These are phyloP conservation scores for Zizania latifolia DNA, from an alignment of 176 grass and related monocot genomes.

Conservation along the genomic window DNA sequence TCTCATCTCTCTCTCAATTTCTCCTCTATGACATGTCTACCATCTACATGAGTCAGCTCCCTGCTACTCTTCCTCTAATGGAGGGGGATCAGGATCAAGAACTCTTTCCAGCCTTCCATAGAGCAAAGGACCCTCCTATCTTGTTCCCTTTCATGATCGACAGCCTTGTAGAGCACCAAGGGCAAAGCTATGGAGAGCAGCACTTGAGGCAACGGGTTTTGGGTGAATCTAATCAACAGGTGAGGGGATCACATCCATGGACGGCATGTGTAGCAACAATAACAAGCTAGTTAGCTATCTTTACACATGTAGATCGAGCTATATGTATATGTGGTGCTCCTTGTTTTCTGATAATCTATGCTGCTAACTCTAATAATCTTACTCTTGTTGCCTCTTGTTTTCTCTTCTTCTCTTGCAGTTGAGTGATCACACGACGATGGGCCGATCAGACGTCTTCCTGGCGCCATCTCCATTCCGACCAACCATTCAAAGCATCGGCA, in stretches of 20 bases:
- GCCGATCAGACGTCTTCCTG: conserved; percentile 35
- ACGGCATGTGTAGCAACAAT: background rate
- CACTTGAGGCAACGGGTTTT: conserved; percentile 30
- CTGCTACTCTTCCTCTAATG: conserved; percentile 56
- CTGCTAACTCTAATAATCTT: background rate
- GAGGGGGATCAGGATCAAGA: conserved; percentile 67
- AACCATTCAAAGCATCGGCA: conserved; percentile 46
- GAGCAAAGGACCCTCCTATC: conserved; percentile 47
- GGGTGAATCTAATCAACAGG: conserved; percentile 38
- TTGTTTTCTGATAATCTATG: background rate
- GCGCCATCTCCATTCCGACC: conserved; percentile 1
- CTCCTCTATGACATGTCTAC: conserved; percentile 34
- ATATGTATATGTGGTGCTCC: too few species aligned
- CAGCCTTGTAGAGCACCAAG: conserved; percentile 34
- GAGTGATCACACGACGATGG: conserved; percentile 40
- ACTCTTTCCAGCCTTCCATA: conserved; percentile 46
- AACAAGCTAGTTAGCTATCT: background rate
- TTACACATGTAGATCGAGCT: background rate
- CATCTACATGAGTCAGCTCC: conserved; percentile 71
- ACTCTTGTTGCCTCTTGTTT: background rate
- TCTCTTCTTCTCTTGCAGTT: conserved; percentile 40
- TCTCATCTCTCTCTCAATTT: conserved; percentile 17
- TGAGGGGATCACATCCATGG: conserved; percentile 24
- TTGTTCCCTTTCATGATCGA: conserved; percentile 63
- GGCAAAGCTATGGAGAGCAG: conserved; percentile 37